These are phyloP conservation scores for Dryas integrifolia DNA, from an alignment of 331 rosid species.

Conservation along the genomic window DNA sequence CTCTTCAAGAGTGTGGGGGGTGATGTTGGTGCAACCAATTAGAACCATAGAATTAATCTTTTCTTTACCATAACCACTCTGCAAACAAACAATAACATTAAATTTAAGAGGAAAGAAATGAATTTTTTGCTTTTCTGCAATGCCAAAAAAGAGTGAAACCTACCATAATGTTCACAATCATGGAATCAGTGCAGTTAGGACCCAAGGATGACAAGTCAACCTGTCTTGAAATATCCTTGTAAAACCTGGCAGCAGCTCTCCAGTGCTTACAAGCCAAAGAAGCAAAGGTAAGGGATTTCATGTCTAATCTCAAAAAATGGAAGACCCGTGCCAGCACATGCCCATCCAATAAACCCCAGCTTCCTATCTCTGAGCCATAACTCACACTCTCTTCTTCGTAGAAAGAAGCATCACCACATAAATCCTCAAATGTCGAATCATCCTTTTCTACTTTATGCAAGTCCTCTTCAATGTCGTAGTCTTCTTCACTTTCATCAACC, in stretches of 20 bases:
- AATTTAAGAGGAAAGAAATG: slow-evolving; percentile 13
- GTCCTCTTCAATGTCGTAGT: slow-evolving; percentile 57
- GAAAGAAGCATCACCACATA: slow-evolving; percentile 63
- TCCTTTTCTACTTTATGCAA: slow-evolving; percentile 40
- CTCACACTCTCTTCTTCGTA: slow-evolving; percentile 36
- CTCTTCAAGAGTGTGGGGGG: slow-evolving; percentile 76
- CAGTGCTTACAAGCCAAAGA: slow-evolving; percentile 88
- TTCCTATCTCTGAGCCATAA: slow-evolving; percentile 43
- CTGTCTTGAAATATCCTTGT: slow-evolving; percentile 69
- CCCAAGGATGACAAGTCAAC: slow-evolving; percentile 76
- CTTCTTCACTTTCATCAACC: slow-evolving; percentile 67
- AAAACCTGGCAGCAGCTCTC: slow-evolving; percentile 71
- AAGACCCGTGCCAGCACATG: slow-evolving; percentile 67
- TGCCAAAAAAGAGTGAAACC: slow-evolving; percentile 31
- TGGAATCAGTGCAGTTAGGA: slow-evolving; percentile 67
- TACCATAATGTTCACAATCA: slow-evolving; percentile 72
- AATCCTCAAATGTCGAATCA: slow-evolving; percentile 65
- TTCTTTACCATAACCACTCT: slow-evolving; percentile 64
- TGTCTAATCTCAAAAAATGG: slow-evolving; percentile 74
- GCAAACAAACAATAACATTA: slow-evolving; percentile 51
- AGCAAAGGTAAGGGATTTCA: slow-evolving; percentile 70
- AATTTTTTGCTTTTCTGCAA: slow-evolving; percentile 17
- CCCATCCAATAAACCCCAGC: slow-evolving; percentile 81
- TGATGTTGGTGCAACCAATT: slow-evolving; percentile 67
- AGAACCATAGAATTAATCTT: slow-evolving; percentile 72